phyloP scores from a whole-genome alignment of 164 flowering plant species.

The Vitis cinerea region DNA sequence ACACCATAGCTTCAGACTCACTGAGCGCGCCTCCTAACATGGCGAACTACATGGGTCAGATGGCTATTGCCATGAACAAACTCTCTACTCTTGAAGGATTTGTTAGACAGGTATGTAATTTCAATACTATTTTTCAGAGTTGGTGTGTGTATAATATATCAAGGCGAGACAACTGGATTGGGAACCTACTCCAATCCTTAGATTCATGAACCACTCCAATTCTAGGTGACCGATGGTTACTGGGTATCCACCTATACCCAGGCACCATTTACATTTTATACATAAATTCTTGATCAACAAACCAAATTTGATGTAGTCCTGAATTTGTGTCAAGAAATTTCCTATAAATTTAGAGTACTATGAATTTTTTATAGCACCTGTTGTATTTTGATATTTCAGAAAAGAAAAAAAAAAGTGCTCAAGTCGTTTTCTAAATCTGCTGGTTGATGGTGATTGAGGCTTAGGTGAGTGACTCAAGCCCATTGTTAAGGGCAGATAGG shows the following conservation, averaged over 20 bases:
- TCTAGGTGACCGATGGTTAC: conserved; percentile 13
- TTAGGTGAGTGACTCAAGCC: too few relatives aligned
- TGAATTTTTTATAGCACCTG: too few relatives aligned
- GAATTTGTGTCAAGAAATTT: too few relatives aligned
- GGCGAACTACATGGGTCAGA: conserved; percentile 91
- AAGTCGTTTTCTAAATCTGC: too few relatives aligned
- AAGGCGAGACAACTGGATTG: conserved; percentile 4
- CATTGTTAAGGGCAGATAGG: neutral
- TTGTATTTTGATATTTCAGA: too few relatives aligned
- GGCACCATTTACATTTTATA: too few relatives aligned
- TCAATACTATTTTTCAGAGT: neutral
- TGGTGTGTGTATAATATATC: neutral
- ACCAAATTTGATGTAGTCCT: too few relatives aligned
- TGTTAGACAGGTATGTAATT: conserved; percentile 71
- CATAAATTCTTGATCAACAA: too few relatives aligned
- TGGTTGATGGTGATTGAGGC: too few relatives aligned
- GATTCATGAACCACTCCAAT: conserved; percentile 21
- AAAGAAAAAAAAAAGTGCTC: too few relatives aligned
- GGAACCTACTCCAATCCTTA: conserved; percentile 27
- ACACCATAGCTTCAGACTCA: conserved; percentile 75
- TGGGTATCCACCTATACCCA: neutral
- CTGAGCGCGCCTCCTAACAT: conserved; percentile 66
- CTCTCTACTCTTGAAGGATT: conserved; percentile 87
- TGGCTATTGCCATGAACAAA: conserved; percentile 94
- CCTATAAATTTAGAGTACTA: too few relatives aligned